Evolutionary conservation across 192 early-diverging fungal genomes (phyloP).

Genomic region (Podila verticillata): DNA sequence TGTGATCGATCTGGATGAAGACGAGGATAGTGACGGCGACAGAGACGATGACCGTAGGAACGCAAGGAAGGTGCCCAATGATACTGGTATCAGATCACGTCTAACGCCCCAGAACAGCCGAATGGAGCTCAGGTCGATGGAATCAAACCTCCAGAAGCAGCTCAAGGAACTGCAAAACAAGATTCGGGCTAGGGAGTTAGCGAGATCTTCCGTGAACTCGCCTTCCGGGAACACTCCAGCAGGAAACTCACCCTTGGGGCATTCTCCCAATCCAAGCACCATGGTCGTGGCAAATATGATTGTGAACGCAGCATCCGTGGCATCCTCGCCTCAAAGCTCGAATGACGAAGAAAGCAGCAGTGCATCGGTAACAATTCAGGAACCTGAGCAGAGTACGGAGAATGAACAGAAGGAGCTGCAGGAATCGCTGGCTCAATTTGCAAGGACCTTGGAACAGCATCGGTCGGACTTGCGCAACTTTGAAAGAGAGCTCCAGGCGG

Average conservation of each 20-base stretch:
- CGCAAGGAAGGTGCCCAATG: neutral
- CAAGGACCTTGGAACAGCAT: slow-evolving; percentile 15
- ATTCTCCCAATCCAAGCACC: neutral
- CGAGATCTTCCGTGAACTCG: slow-evolving; percentile 2
- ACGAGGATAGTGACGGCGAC: slow-evolving; percentile 20
- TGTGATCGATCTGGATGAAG: slow-evolving; percentile 34
- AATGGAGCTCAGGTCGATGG: neutral
- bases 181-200: slow-evolving; percentile 19
- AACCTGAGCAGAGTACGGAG: neutral
- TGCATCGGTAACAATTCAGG: neutral
- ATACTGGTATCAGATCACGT: neutral
- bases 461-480: slow-evolving; percentile 10
- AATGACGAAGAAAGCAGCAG: too few species aligned
- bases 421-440: slow-evolving; percentile 3
- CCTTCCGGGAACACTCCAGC: neutral
- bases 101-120: neutral
- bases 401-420: neutral
- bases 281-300: too few species aligned
- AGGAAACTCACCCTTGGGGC: too few species aligned
- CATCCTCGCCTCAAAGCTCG: too few species aligned
- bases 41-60: neutral
- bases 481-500: slow-evolving; percentile 5
- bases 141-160: slow-evolving; percentile 3
- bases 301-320: too few species aligned
- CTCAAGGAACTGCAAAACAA: slow-evolving; percentile 22